Evolutionary conservation across 306 rosid species (phyloP).

Genomic region (Lotus japonicus): DNA sequence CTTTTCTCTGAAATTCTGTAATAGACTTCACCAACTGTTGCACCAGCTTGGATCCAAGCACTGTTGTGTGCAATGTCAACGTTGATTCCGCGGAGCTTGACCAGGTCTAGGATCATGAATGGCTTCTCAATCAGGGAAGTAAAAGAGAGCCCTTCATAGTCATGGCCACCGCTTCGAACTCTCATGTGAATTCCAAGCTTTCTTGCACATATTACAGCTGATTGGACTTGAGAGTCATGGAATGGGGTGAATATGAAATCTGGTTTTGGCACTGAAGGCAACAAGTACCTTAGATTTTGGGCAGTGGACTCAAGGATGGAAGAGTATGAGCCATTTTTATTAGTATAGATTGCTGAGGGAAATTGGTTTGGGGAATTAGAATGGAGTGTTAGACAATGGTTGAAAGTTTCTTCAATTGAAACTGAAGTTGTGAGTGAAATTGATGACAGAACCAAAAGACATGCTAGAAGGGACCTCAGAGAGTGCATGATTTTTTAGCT

Average conservation of each 20-base stretch:
- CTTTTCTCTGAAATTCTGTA: constrained; percentile 48
- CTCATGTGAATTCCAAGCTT: constrained; percentile 44
- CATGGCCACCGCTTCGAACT: constrained; percentile 49
- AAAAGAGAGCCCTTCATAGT: constrained; percentile 49
- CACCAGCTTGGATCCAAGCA: constrained; percentile 66
- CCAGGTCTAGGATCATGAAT: constrained; percentile 33
- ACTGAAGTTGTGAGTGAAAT: constrained; percentile 15
- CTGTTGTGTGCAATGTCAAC: constrained; percentile 29
- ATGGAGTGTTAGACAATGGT: constrained; percentile 36
- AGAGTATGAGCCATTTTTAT: constrained; percentile 33
- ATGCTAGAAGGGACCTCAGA: background rate
- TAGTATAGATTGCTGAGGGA: constrained; percentile 40
- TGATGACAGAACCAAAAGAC: constrained; percentile 10
- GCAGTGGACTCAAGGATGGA: constrained; percentile 61
- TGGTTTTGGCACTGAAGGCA: constrained; percentile 55
- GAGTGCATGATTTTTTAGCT: constrained; percentile 18
- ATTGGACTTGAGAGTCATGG: constrained; percentile 55
- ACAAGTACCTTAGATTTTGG: constrained; percentile 49
- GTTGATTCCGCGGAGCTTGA: constrained; percentile 24
- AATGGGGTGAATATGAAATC: constrained; percentile 53
- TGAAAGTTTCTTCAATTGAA: constrained; percentile 28
- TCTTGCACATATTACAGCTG: constrained; percentile 53
- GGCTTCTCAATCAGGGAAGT: constrained; percentile 33
- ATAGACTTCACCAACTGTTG: constrained; percentile 58
- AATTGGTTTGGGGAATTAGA: constrained; percentile 34